Evolutionary conservation across 2,329 filamentous ascomycete genomes (phyloP).

Genomic region (Emmonsia crescens): DNA sequence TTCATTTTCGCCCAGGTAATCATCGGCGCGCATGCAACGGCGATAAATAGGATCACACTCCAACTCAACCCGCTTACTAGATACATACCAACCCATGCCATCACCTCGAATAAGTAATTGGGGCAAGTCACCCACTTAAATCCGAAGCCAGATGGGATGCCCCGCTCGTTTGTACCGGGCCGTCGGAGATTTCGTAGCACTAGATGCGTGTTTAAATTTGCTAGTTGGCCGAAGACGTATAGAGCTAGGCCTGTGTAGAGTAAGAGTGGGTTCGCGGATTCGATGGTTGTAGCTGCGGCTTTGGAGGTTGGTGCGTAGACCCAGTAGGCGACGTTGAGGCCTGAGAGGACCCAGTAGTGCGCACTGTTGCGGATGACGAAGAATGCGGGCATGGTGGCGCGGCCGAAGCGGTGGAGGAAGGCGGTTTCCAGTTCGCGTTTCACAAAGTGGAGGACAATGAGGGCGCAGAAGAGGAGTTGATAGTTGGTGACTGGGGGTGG

Average conservation of each 20-base stretch:
- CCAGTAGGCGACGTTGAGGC: constrained; percentile 70
- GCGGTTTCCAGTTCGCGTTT: constrained; percentile 94
- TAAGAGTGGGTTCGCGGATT: constrained; percentile 39
- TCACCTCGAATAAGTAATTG: constrained; percentile 89
- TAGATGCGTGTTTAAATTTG: constrained; percentile 70
- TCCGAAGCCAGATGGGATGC: constrained; percentile 75
- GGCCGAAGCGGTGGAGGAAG: constrained; percentile 90
- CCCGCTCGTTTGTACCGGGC: constrained; percentile 70
- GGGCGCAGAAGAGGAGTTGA: constrained; percentile 62
- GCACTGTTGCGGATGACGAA: constrained; percentile 93
- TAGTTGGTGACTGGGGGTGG: constrained; percentile 46
- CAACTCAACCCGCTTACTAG: constrained; percentile 64
- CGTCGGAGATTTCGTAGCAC: constrained; percentile 68
- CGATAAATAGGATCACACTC: constrained; percentile 65
- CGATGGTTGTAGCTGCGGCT: constrained; percentile 41
- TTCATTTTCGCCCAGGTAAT: constrained; percentile 80
- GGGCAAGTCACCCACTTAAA: constrained; percentile 86
- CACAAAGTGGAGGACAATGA: constrained; percentile 74
- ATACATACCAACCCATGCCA: constrained; percentile 77
- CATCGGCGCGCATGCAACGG: constrained; percentile 69
- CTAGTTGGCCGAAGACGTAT: constrained; percentile 66
- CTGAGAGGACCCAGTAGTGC: constrained; percentile 86
- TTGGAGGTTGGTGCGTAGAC: constrained; percentile 67
- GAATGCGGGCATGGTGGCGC: constrained; percentile 78
- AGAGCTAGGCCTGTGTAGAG: constrained; percentile 60